Evolutionary conservation across 495 filamentous ascomycete genomes (phyloP), one percentile per base, ranked within the genome.

Genomic region (Lophiostoma macrostomum): DNA sequence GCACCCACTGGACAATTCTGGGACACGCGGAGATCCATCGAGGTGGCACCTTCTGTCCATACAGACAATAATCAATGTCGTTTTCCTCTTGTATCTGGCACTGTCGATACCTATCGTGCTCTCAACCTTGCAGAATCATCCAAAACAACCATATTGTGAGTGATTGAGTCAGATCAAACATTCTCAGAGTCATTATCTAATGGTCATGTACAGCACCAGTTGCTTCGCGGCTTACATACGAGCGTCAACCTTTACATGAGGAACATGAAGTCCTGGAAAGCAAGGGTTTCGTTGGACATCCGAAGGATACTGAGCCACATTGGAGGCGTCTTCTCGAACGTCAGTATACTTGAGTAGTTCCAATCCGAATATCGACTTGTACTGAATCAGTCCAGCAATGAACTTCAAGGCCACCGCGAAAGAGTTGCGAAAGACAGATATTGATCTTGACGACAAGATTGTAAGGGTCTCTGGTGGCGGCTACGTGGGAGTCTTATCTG

Each of bases 401-500:
- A 41, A 41, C n/a, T 41, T 41, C 37, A 41, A 41, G 25, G 37
- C 37, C 16, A 41, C 37, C 20, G 6, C 20, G 25, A 22, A 41
- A 41, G 37, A 41, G 16, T n/a, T 41, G 25, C 37, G 19, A 3
- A 16, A 13, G 25, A 4, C 37, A 41, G 25, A 41, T 20, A 41
- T 41, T n/a, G 37, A 41, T 7, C 20, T 41, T 22, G 20, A 41
- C 18, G 37, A 41, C 4, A 24, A 22, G 37, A 13, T 41, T 22
- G 37, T 41, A 5, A 41, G 20, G 25, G 37, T 41, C 14, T 41
- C 37, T 19, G 37, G 37, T 22, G 37, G 37, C n/a, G 37, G 37
- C n/a, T 41, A 41, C 37, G 37, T 41, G 4, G 37, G 37, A 19
- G 37, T 41, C 6, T 22, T 41, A 4, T 41, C 37, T 20, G 37